phyloP scores from a whole-genome alignment of 1,284 basidiomycete species.

The Austroboletus olivaceoglutinosus region DNA sequence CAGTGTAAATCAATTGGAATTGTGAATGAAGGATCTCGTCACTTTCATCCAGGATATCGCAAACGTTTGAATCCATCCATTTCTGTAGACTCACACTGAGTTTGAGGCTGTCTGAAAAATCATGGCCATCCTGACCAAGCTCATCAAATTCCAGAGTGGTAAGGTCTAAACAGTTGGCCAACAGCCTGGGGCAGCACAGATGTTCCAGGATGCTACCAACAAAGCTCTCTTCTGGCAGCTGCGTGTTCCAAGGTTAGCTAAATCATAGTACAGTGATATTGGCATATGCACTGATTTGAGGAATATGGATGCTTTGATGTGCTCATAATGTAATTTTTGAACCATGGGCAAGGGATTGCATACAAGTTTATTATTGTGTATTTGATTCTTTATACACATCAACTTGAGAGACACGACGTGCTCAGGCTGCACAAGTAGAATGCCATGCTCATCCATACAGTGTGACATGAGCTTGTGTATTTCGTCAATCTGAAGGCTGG shows the following conservation, averaged over 20 bases:
- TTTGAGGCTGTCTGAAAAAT: not conserved
- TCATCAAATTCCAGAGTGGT: not conserved
- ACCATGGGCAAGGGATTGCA: not conserved
- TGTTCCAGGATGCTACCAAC: not conserved
- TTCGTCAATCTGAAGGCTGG: not conserved
- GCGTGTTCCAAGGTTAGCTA: too few species aligned
- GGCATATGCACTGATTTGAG: not conserved
- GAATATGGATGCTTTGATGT: not conserved
- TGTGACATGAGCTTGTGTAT: conserved; percentile 30
- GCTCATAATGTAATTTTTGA: not conserved
- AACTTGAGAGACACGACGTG: conserved; percentile 50
- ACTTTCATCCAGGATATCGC: conserved; percentile 51
- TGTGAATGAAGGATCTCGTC: conserved; percentile 48
- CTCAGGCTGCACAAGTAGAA: conserved; percentile 49
- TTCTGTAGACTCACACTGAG: conserved; percentile 18
- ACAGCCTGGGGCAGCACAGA: not conserved
- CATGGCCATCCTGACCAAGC: not conserved
- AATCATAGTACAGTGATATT: not conserved
- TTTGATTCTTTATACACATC: conserved; percentile 38
- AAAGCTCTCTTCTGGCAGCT: not conserved
- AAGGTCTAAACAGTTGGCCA: not conserved
- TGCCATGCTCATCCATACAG: conserved; percentile 38
- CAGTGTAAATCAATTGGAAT: conserved; percentile 49
- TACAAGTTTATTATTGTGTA: not conserved
- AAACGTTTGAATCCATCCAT: conserved; percentile 36